Percentiles rank a stretch among this genome's conserved stretches.
Evolutionary conservation across 2,329 filamentous ascomycete genomes (phyloP).

Genomic region (Stachybotrys echinatus): DNA sequence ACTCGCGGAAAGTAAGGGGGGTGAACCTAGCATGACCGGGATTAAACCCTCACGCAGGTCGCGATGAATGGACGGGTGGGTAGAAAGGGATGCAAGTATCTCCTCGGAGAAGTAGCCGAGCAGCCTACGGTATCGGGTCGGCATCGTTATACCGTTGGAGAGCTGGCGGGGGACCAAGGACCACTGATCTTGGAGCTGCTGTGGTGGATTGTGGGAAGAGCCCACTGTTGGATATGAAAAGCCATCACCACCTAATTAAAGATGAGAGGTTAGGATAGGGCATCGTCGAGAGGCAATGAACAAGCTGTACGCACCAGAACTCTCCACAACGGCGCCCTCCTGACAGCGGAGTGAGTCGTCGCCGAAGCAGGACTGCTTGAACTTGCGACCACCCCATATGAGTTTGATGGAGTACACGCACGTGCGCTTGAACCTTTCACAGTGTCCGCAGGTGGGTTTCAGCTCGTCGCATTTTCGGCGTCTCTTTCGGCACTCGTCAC

Average conservation of each 20-base stretch:
- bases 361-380: conserved; percentile 1
- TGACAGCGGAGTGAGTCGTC: background rate
- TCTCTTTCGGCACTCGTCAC: conserved; percentile 20
- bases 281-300: too few relatives aligned
- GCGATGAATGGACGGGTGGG: conserved; percentile 17
- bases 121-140: conserved; percentile 13
- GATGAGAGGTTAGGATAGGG: background rate
- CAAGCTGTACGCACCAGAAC: background rate
- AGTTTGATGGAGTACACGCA: conserved; percentile 18
- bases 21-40: conserved; percentile 17
- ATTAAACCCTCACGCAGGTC: conserved; percentile 18
- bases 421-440: conserved; percentile 7
- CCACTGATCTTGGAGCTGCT: background rate
- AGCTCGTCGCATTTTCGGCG: conserved; percentile 20
- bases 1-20: conserved; percentile 18
- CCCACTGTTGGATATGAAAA: background rate
- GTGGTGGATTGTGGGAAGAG: background rate
- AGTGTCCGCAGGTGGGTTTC: conserved; percentile 18
- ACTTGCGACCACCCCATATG: conserved; percentile 13
- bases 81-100: conserved; percentile 17
- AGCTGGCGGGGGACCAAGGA: conserved; percentile 11
- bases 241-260: background rate
- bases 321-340: background rate
- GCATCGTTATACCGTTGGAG: conserved; percentile 15
- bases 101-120: conserved; percentile 18